A percentile compares a stretch with the other conserved stretches of the same genome.
Evolutionary conservation across 805 yeast species (phyloP).

Genomic region (Metschnikowia anglica): DNA sequence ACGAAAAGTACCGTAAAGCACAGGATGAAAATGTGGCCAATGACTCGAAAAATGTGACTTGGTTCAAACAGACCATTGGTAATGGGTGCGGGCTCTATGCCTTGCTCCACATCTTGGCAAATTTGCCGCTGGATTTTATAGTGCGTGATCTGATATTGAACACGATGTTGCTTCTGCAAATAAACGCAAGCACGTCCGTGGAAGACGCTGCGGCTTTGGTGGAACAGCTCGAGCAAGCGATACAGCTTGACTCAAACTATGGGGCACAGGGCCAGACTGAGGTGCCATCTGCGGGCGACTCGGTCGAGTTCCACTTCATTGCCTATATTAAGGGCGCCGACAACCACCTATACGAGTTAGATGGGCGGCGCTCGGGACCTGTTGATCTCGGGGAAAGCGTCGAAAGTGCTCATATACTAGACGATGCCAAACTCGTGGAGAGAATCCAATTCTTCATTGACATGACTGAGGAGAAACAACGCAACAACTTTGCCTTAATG

Average conservation of each 20-base stretch:
- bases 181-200: slow-evolving; percentile 20
- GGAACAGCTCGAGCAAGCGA: slow-evolving; percentile 43
- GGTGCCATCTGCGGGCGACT: slow-evolving; percentile 58
- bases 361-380: slow-evolving; percentile 84
- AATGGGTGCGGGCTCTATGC: slow-evolving; percentile 96
- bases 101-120: slow-evolving; percentile 58
- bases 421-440: slow-evolving; percentile 47
- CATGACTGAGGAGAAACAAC: slow-evolving; percentile 56
- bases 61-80: slow-evolving; percentile 82
- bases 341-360: slow-evolving; percentile 74
- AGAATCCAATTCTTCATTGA: slow-evolving; percentile 69
- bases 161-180: slow-evolving; percentile 26
- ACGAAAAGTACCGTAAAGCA: slow-evolving; percentile 49
- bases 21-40: slow-evolving; percentile 41
- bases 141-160: slow-evolving; percentile 37
- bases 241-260: slow-evolving; percentile 43
- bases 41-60: slow-evolving; percentile 42
- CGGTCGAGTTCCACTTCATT: slow-evolving; percentile 69
- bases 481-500: slow-evolving; percentile 69
- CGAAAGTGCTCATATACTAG: slow-evolving; percentile 48
- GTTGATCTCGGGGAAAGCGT: slow-evolving; percentile 53
- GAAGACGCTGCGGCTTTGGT: slow-evolving; percentile 44
- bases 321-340: slow-evolving; percentile 60
- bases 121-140: slow-evolving; percentile 47
- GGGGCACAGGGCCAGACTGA: slow-evolving; percentile 62